Evolutionary conservation across 495 filamentous ascomycete species (phyloP).

Genomic region (Chaetomium tenue): DNA sequence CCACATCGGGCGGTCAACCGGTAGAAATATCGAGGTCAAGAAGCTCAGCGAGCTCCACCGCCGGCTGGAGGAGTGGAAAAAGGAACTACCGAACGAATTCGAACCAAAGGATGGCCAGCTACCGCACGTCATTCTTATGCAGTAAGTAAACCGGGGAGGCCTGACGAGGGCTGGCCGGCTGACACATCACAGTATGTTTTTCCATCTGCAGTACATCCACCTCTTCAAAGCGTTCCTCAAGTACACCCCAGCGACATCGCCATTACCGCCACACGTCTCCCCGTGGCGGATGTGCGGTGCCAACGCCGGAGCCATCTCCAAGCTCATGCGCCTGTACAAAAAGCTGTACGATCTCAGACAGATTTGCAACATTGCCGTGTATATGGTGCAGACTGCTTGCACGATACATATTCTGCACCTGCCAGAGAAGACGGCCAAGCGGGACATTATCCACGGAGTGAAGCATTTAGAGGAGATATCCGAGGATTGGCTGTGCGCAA

Average conservation of each 20-base stretch:
- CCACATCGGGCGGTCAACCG: slow-evolving; percentile 56
- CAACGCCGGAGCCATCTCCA: slow-evolving; percentile 84
- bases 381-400: slow-evolving; percentile 89
- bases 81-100: slow-evolving; percentile 79
- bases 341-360: slow-evolving; percentile 85
- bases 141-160: slow-evolving; percentile 59
- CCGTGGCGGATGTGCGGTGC: slow-evolving; percentile 87
- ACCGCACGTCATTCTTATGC: slow-evolving; percentile 87
- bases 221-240: slow-evolving; percentile 95
- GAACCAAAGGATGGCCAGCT: slow-evolving; percentile 87
- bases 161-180: background rate
- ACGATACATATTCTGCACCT: slow-evolving; percentile 93
- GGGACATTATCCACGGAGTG: slow-evolving; percentile 88
- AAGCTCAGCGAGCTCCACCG: slow-evolving; percentile 89
- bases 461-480: slow-evolving; percentile 94
- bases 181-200: slow-evolving; percentile 74
- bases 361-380: slow-evolving; percentile 93
- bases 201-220: slow-evolving; percentile 93
- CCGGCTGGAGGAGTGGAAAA: slow-evolving; percentile 87
- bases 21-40: slow-evolving; percentile 74
- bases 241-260: slow-evolving; percentile 75
- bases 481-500: slow-evolving; percentile 88
- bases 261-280: slow-evolving; percentile 82
- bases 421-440: slow-evolving; percentile 79
- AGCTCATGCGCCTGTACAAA: slow-evolving; percentile 89